Conservation (phyloP, 805 yeast species). For the Wickerhamiella galacta region DNA sequence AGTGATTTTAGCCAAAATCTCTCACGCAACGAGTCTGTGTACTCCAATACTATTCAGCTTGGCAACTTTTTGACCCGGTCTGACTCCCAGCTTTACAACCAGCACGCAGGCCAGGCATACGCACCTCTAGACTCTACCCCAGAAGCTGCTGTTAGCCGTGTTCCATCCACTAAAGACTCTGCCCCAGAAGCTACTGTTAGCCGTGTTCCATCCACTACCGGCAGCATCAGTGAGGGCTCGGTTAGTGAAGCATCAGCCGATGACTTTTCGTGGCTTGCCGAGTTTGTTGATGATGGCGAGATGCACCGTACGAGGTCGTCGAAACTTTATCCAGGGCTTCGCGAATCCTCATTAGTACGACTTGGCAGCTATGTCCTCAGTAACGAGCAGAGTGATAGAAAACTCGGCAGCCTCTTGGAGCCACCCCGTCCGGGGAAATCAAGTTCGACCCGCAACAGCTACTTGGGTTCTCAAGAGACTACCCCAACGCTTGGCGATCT, state of each 20-base stretch:
- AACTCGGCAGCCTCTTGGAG: too few relatives aligned
- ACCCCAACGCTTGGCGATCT: conserved; percentile 15
- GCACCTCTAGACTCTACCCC: conserved; percentile 6
- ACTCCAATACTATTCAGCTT: conserved; percentile 12
- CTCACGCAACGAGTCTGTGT: background rate
- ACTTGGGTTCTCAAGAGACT: conserved; percentile 8
- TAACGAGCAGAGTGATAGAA: conserved; percentile 6
- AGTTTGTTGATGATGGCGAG: conserved; percentile 18
- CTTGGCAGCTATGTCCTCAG: conserved; percentile 17
- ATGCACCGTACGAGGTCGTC: conserved; percentile 4
- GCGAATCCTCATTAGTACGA: conserved; percentile 20
- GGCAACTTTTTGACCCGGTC: conserved; percentile 14
- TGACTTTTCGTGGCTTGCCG: conserved; percentile 21
- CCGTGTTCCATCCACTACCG: background rate
- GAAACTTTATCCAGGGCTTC: conserved; percentile 19
- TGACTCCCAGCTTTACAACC: conserved; percentile 12
- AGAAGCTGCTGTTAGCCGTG: background rate
- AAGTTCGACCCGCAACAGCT: too few relatives aligned
- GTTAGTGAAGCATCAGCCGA: conserved; percentile 6
- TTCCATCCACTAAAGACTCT: background rate
- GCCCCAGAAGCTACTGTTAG: background rate
- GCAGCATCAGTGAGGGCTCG: background rate
- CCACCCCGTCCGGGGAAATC: too few relatives aligned
- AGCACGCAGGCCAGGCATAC: conserved; percentile 14
- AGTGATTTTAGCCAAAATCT: background rate